Evolutionary conservation across 1,139 yeast genomes (phyloP).

Genomic region (Taiozyma sp.): DNA sequence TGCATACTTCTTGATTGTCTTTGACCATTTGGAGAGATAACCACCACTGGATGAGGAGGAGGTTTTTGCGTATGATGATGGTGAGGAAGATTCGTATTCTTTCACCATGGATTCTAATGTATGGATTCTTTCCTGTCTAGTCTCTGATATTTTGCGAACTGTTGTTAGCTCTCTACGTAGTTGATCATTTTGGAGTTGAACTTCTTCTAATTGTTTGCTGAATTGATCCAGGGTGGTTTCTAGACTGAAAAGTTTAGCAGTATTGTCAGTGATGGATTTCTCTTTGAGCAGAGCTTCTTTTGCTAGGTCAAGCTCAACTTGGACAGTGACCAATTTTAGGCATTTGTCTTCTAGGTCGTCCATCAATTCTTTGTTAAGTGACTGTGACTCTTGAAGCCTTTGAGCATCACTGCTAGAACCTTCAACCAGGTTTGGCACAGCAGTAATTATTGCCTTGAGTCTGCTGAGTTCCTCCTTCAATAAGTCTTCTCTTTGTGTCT

Average conservation of each 20-base stretch:
- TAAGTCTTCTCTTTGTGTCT: conserved; percentile 1
- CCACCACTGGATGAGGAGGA: neutral
- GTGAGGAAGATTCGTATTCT: conserved; percentile 37
- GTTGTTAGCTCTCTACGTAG: conserved; percentile 43
- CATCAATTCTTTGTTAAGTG: conserved; percentile 31
- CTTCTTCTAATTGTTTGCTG: conserved; percentile 37
- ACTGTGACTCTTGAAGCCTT: conserved; percentile 22
- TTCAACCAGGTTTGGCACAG: conserved; percentile 6
- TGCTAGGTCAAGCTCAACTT: conserved; percentile 34
- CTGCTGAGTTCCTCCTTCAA: conserved; percentile 14
- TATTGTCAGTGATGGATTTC: conserved; percentile 3
- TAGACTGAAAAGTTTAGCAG: conserved; percentile 30
- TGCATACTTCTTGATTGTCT: neutral
- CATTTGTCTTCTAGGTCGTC: conserved; percentile 38
- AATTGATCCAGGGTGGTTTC: conserved; percentile 43
- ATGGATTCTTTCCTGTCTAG: conserved; percentile 54
- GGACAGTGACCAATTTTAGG: conserved; percentile 36
- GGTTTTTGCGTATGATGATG: neutral
- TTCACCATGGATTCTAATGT: conserved; percentile 46
- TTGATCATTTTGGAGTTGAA: conserved; percentile 35
- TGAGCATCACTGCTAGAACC: conserved; percentile 7
- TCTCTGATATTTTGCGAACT: conserved; percentile 52
- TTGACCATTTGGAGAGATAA: neutral
- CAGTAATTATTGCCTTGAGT: conserved; percentile 11
- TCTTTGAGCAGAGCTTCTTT: conserved; percentile 21